phyloP scores from a whole-genome alignment of 768 basidiomycete species.

The Fomitopsis pulvina region DNA sequence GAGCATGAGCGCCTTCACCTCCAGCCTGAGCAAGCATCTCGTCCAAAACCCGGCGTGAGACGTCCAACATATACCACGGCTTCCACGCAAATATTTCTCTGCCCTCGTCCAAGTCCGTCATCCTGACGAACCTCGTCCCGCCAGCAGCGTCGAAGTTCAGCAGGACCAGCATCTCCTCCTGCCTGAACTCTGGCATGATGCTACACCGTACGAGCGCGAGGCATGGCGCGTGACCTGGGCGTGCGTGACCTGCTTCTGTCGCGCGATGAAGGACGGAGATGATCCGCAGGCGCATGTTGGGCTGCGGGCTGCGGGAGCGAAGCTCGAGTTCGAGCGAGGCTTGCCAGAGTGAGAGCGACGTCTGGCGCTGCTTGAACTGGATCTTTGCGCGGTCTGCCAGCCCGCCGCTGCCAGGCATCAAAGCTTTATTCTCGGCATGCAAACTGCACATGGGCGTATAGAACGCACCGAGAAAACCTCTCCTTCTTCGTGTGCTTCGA shows the following conservation, averaged over 20 bases:
- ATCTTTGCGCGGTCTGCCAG: constrained; percentile 44
- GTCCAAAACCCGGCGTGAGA: too few species aligned
- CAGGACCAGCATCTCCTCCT: constrained; percentile 9
- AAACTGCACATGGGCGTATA: not conserved
- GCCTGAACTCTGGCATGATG: constrained; percentile 1
- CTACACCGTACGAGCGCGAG: constrained; percentile 11
- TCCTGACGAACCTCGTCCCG: constrained; percentile 8
- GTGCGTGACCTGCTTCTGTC: constrained; percentile 23
- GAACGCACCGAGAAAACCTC: constrained; percentile 44
- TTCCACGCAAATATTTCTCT: constrained; percentile 39
- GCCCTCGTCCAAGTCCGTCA: constrained; percentile 34
- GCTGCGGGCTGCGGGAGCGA: constrained; percentile 12
- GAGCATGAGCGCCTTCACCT: too few species aligned
- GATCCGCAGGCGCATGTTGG: constrained; percentile 41
- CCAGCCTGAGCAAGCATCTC: too few species aligned
- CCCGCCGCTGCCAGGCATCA: constrained; percentile 37
- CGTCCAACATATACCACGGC: constrained; percentile 37
- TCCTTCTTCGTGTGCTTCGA: constrained; percentile 31
- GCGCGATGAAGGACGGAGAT: constrained; percentile 33
- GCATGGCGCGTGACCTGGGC: constrained; percentile 15
- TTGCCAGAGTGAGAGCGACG: constrained; percentile 46
- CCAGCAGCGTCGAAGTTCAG: constrained; percentile 10
- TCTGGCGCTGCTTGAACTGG: constrained; percentile 36
- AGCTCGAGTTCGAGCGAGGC: constrained; percentile 35
- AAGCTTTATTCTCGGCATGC: not conserved